Percentiles rank a stretch among this genome's conserved stretches.
Evolutionary conservation across 208 protist genomes (phyloP).

Genomic region (Leishmania major): DNA sequence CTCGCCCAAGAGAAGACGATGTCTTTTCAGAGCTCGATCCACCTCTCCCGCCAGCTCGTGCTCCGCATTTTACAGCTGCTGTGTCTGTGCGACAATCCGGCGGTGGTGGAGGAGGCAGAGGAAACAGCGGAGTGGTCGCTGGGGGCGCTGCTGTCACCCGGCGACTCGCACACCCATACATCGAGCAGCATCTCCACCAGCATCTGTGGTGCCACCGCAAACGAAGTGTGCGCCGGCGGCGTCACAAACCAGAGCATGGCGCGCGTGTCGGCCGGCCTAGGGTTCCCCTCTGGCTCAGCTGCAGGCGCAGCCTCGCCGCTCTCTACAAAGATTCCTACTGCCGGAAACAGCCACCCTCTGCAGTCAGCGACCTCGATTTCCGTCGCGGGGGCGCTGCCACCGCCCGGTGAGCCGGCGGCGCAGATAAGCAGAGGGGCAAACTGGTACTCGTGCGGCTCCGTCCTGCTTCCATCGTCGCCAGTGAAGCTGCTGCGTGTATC

Average conservation of each 20-base stretch:
- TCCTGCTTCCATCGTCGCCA: neutral
- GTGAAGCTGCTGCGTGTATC: neutral
- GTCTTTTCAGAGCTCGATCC: constrained; percentile 47
- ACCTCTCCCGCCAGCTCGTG: constrained; percentile 47
- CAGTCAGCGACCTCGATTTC: neutral
- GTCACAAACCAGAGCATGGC: neutral
- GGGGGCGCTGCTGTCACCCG: constrained; percentile 2
- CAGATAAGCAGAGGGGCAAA: constrained; percentile 8
- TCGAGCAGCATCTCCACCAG: constrained; percentile 1
- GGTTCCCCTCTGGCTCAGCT: too few species aligned
- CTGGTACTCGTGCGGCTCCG: neutral
- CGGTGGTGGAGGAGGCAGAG: constrained; percentile 42
- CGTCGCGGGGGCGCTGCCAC: neutral
- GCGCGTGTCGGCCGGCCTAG: neutral
- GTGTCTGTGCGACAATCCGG: constrained; percentile 48
- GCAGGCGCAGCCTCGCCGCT: neutral
- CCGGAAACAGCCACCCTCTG: neutral
- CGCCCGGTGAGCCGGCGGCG: neutral
- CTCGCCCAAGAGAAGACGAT: constrained; percentile 51
- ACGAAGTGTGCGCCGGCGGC: neutral
- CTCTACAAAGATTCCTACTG: neutral
- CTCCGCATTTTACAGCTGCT: constrained; percentile 56
- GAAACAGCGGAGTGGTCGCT: constrained; percentile 50
- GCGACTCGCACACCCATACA: constrained; percentile 8
- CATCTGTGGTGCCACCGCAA: neutral